Conservation (phyloP, 441 rosid species). For the Breynia disticha region DNA sequence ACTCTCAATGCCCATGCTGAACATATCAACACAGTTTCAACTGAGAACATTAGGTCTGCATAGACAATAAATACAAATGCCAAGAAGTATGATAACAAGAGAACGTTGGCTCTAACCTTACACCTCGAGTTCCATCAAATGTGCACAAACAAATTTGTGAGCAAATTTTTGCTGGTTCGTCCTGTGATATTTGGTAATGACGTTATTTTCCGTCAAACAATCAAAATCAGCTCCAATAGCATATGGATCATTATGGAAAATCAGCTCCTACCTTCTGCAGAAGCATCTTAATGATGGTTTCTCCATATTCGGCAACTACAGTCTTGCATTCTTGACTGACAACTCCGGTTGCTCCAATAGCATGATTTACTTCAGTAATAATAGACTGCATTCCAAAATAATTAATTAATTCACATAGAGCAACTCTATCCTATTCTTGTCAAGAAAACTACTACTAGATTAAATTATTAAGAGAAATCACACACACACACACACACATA, state of each 20-base stretch:
- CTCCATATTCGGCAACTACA: constrained; percentile 60
- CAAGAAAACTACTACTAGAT: neutral
- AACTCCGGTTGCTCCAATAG: constrained; percentile 75
- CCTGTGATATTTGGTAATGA: constrained; percentile 27
- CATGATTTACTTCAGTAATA: constrained; percentile 63
- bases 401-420: neutral
- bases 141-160: constrained; percentile 62
- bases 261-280: constrained; percentile 34
- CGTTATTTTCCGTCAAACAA: neutral
- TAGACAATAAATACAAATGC: neutral
- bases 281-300: constrained; percentile 52
- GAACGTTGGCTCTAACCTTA: constrained; percentile 33
- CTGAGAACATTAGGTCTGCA: neutral
- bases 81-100: constrained; percentile 1
- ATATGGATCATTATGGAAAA: neutral
- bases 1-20: constrained; percentile 65
- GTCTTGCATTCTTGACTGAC: constrained; percentile 70
- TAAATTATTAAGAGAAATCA: no score
- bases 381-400: constrained; percentile 32
- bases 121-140: constrained; percentile 56
- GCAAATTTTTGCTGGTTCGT: constrained; percentile 54
- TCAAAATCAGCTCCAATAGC: neutral
- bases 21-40: constrained; percentile 5
- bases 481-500: no score
- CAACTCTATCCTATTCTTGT: neutral